phyloP scores from a whole-genome alignment of 129 eudicot genomes.

The Flaveria linearis region DNA sequence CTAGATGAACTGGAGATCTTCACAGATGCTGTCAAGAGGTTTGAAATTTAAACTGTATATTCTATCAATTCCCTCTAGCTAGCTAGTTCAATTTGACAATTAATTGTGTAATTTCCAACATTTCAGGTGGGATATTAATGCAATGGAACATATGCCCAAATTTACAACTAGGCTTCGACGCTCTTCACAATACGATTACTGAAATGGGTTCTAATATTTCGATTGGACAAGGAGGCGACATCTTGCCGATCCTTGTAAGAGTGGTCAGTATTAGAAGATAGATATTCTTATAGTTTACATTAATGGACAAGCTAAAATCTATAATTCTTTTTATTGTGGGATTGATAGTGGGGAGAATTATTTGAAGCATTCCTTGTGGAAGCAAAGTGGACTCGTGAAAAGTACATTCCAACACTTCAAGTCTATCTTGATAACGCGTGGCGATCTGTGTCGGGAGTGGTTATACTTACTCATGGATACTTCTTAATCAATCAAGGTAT shows the following conservation, averaged over 20 bases:
- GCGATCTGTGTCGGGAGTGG: conserved; percentile 31
- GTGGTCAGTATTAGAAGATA: conserved; percentile 7
- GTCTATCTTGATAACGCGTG: conserved; percentile 38
- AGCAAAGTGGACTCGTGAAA: conserved; percentile 38
- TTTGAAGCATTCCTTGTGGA: conserved; percentile 41
- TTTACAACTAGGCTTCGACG: conserved; percentile 36
- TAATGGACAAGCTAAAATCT: too few relatives aligned
- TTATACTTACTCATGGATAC: conserved; percentile 37
- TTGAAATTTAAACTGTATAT: neutral
- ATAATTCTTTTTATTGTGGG: too few relatives aligned
- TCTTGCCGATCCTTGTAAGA: conserved; percentile 23
- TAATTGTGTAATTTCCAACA: neutral
- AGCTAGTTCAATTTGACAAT: neutral
- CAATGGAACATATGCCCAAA: conserved; percentile 38
- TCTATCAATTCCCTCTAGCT: too few relatives aligned
- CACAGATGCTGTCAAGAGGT: conserved; percentile 33
- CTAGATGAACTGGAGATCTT: conserved; percentile 49
- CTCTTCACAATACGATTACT: conserved; percentile 39
- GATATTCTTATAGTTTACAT: too few relatives aligned
- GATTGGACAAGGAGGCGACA: conserved; percentile 33
- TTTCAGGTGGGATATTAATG: conserved; percentile 52
- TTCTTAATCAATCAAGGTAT: conserved; percentile 17
- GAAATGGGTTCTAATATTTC: conserved; percentile 38
- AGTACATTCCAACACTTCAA: conserved; percentile 29
- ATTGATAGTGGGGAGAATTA: conserved; percentile 29